Evolutionary conservation across 192 early-diverging fungal species (phyloP), one percentile per base, ranked within the genome.

Genomic region (Podila verticillata): DNA sequence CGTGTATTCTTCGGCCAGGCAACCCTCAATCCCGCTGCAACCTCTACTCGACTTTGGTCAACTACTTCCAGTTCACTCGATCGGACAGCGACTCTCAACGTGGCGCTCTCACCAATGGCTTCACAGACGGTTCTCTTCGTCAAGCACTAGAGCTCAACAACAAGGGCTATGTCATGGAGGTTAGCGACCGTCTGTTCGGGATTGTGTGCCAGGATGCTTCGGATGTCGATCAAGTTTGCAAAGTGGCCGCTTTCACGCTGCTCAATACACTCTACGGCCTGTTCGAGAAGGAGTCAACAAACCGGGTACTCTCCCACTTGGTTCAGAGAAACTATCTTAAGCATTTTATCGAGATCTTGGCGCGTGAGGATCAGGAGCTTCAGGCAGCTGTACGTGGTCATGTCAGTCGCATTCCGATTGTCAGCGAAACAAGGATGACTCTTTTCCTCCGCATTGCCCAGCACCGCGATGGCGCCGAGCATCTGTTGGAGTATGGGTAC

Each of bases 371-470:
- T 66, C 66, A 75, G 51, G 89, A 85, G 15, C 69, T 92, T 39
- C 87, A 91, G 72, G 65, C 84, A 6, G 83, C 86, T 19, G 84
- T 88, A 20, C 86, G 85, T 31, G 87, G 77, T 7, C 77, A 70
- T n/a, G 32, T 72, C 60, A 80, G 70, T 32, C 65, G 70, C 20
- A 65, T 68, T 65, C 69, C 77, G n/a, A 64, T 80, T 44, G 91
- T 95, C 61, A 95, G 91, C 81, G 93, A 96, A 69, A 78, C 91
- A 8, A 95, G 95, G 84, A 90, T 96, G 88, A 78, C 88, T 0
- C 85, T 98, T 30, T 89, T 98, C 66, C 73, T 95, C 59, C 89
- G 94, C n/a, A 78, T 98, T 47, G 87, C 94, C 4, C 89, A 91
- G 74, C 84, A 85, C 9, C 70, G 82, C 12, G 93, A 93, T 26